These are phyloP conservation scores for Erythrobasidium hasegawianum DNA, from an alignment of 1,284 basidiomycete genomes.

Conservation along the genomic window DNA sequence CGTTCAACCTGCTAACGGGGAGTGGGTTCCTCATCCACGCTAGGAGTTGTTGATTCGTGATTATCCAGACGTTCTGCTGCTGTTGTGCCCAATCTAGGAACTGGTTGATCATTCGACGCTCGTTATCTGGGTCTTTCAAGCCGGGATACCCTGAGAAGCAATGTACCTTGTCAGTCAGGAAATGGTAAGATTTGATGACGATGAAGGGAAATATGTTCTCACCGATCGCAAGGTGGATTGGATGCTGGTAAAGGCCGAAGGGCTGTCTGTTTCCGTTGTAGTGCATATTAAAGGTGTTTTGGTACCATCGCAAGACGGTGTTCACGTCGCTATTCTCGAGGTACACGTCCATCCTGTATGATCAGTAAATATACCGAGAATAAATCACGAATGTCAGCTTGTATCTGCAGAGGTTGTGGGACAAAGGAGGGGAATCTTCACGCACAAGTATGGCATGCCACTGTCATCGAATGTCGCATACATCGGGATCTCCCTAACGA, in stretches of 20 bases:
- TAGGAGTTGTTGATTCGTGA: constrained; percentile 58
- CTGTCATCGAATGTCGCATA: constrained; percentile 66
- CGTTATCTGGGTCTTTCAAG: constrained; percentile 54
- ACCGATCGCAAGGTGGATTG: constrained; percentile 66
- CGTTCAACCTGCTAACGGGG: constrained; percentile 55
- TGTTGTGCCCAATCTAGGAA: constrained; percentile 78
- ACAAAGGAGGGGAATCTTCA: constrained; percentile 23
- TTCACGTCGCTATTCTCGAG: constrained; percentile 58
- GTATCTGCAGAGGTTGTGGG: background rate
- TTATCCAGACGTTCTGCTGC: constrained; percentile 58
- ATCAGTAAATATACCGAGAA: constrained; percentile 49
- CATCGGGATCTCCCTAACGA: constrained; percentile 72
- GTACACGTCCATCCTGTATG: constrained; percentile 72
- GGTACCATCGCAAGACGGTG: constrained; percentile 64
- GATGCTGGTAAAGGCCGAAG: constrained; percentile 75
- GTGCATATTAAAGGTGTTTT: constrained; percentile 61
- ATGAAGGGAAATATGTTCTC: constrained; percentile 44
- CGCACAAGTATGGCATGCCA: constrained; percentile 33
- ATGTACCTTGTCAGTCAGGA: constrained; percentile 45
- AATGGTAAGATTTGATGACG: constrained; percentile 15
- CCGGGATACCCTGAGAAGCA: constrained; percentile 57
- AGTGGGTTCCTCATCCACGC: constrained; percentile 70
- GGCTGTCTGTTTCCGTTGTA: constrained; percentile 68
- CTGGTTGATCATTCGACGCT: constrained; percentile 67
- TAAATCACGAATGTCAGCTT: background rate